Percentiles rank a stretch among this genome's conserved stretches.
These are phyloP conservation scores for Pelargonium fulgidum DNA, from an alignment of 441 rosid species.

Conservation along the genomic window DNA sequence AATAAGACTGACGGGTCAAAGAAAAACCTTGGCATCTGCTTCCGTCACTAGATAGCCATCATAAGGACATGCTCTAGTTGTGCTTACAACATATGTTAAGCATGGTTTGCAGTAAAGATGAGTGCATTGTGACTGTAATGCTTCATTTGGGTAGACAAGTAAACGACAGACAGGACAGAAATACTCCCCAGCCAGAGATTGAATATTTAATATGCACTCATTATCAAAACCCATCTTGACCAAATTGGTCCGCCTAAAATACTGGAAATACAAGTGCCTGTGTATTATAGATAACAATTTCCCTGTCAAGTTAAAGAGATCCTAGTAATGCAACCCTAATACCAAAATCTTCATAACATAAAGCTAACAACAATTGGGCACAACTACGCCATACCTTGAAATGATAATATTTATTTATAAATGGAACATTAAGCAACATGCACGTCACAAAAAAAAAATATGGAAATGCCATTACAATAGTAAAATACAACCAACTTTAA, in stretches of 20 bases:
- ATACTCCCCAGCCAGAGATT: constrained; percentile 68
- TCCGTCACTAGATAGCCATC: constrained; percentile 77
- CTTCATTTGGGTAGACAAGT: constrained; percentile 71
- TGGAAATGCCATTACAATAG: neutral
- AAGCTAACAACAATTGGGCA: too few species aligned
- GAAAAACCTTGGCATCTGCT: constrained; percentile 66
- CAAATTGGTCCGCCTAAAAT: neutral
- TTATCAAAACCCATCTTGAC: constrained; percentile 64
- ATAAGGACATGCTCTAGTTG: constrained; percentile 69
- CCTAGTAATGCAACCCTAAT: neutral
- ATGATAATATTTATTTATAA: neutral
- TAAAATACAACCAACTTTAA: neutral
- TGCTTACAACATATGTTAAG: constrained; percentile 45
- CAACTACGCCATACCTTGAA: too few species aligned
- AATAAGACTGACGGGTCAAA: neutral
- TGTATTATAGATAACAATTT: neutral
- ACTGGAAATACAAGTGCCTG: neutral
- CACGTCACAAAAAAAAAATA: neutral
- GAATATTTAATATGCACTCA: constrained; percentile 63
- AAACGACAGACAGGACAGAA: constrained; percentile 77
- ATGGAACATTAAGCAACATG: neutral
- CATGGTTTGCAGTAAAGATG: constrained; percentile 77
- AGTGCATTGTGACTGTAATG: constrained; percentile 71
- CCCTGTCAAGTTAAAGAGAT: neutral
- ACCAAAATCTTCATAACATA: too few species aligned